Percentiles rank a stretch among this genome's conserved stretches.
These are phyloP conservation scores for Cryomyces antarcticus DNA, from an alignment of 495 filamentous ascomycete genomes.

Conservation along the genomic window DNA sequence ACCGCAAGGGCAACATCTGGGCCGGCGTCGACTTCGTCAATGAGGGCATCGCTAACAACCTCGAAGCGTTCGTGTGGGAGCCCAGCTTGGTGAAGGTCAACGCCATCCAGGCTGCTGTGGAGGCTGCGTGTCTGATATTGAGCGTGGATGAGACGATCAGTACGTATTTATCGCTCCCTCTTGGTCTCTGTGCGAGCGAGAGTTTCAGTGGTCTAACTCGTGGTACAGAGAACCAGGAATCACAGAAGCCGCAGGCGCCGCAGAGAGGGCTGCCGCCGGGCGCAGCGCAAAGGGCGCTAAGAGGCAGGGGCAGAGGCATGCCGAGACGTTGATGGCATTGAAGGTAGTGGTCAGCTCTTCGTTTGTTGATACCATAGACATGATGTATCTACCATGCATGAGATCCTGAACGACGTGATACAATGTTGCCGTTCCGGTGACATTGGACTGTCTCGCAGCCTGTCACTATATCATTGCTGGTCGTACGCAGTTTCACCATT, in stretches of 20 bases:
- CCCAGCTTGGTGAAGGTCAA: conserved; percentile 92
- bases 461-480: too few species aligned
- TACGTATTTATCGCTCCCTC: conserved; percentile 19
- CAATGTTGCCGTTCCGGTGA: too few species aligned
- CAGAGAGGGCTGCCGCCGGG: conserved; percentile 66
- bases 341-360: too few species aligned
- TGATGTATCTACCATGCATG: too few species aligned
- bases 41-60: conserved; percentile 82
- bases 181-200: neutral
- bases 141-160: conserved; percentile 94
- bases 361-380: too few species aligned
- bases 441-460: too few species aligned
- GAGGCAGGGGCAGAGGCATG: conserved; percentile 64
- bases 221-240: conserved; percentile 59
- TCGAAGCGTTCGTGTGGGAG: conserved; percentile 92
- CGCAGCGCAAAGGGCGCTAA: conserved; percentile 75
- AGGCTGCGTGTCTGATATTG: conserved; percentile 85
- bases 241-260: conserved; percentile 57
- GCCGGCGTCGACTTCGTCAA: conserved; percentile 87
- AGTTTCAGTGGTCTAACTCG: neutral
- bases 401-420: too few species aligned
- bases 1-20: conserved; percentile 77
- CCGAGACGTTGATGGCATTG: conserved; percentile 40
- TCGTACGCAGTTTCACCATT: too few species aligned
- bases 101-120: conserved; percentile 86